These are phyloP conservation scores for Fusarium hainanense DNA, from an alignment of 2,329 filamentous ascomycete species.

Conservation along the genomic window DNA sequence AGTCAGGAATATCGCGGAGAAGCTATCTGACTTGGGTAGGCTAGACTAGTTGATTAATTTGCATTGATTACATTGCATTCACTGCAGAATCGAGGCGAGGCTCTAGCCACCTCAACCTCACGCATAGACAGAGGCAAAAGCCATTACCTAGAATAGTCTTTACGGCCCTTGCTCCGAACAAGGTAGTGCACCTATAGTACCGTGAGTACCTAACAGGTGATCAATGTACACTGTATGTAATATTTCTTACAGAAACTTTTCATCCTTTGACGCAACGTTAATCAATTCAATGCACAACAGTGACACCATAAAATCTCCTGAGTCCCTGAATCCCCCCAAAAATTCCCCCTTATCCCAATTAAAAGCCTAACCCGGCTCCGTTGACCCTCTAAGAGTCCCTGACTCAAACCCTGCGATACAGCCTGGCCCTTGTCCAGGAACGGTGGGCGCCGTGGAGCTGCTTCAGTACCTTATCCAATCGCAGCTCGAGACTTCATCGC, in stretches of 20 bases:
- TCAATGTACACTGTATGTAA: not conserved
- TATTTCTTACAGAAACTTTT: constrained; percentile 1
- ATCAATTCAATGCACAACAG: constrained; percentile 39
- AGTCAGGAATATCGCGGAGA: constrained; percentile 31
- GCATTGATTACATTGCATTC: not conserved
- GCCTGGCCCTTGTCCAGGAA: constrained; percentile 41
- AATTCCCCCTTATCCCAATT: constrained; percentile 23
- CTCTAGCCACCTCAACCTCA: constrained; percentile 5
- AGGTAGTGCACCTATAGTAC: too few species aligned
- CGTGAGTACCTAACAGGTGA: too few species aligned
- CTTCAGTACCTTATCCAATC: constrained; percentile 31
- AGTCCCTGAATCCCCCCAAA: constrained; percentile 15
- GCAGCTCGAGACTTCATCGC: constrained; percentile 26
- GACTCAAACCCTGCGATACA: constrained; percentile 43
- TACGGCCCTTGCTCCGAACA: not conserved
- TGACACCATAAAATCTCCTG: constrained; percentile 38
- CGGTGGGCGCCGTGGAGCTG: constrained; percentile 40
- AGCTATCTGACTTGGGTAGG: constrained; percentile 23
- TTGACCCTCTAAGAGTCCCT: constrained; percentile 37
- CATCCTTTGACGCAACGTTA: constrained; percentile 31
- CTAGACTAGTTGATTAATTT: constrained; percentile 11
- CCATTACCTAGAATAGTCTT: not conserved
- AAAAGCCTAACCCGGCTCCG: constrained; percentile 26
- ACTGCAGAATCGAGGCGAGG: not conserved
- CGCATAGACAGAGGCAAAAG: not conserved